A percentile compares a stretch with the other conserved stretches of the same genome.
Evolutionary conservation across 768 basidiomycete species (phyloP).

Genomic region (Ramaria sp.): DNA sequence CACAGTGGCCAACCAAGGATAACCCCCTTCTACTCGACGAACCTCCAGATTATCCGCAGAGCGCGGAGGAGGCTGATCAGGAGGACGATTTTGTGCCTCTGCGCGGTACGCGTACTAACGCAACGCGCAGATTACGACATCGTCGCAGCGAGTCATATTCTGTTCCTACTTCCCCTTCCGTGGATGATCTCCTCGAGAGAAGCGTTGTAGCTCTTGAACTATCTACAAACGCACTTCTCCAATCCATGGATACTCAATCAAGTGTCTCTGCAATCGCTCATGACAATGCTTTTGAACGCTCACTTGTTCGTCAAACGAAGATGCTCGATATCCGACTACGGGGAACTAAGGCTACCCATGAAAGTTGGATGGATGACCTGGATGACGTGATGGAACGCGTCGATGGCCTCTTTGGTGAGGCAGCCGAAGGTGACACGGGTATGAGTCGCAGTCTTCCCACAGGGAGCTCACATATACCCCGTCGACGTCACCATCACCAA

Average conservation of each 20-base stretch:
- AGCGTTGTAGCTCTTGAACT: constrained; percentile 81
- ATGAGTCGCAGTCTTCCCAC: constrained; percentile 39
- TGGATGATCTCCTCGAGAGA: constrained; percentile 65
- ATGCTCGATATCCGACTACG: constrained; percentile 20
- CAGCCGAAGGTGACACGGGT: constrained; percentile 14
- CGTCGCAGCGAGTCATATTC: constrained; percentile 17
- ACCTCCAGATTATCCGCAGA: constrained; percentile 69
- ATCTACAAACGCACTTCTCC: constrained; percentile 70
- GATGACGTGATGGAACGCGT: constrained; percentile 54
- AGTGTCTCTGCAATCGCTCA: constrained; percentile 35
- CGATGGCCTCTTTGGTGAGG: constrained; percentile 39
- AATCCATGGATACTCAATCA: constrained; percentile 62
- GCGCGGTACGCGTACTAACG: constrained; percentile 16
- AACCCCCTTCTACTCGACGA: constrained; percentile 33
- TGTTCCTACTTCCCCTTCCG: constrained; percentile 37
- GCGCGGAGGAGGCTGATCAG: constrained; percentile 66
- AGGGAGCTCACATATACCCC: constrained; percentile 21
- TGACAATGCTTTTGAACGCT: constrained; percentile 27
- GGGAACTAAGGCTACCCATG: constrained; percentile 32
- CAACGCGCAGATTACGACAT: constrained; percentile 12
- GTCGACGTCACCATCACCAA: neutral
- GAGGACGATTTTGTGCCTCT: constrained; percentile 35
- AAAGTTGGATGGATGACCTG: constrained; percentile 57
- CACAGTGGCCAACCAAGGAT: constrained; percentile 13
- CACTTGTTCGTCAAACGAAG: constrained; percentile 22